Base-by-base conservation (phyloP, 306 rosid genomes). In the Carpinus fangiana region DNA sequence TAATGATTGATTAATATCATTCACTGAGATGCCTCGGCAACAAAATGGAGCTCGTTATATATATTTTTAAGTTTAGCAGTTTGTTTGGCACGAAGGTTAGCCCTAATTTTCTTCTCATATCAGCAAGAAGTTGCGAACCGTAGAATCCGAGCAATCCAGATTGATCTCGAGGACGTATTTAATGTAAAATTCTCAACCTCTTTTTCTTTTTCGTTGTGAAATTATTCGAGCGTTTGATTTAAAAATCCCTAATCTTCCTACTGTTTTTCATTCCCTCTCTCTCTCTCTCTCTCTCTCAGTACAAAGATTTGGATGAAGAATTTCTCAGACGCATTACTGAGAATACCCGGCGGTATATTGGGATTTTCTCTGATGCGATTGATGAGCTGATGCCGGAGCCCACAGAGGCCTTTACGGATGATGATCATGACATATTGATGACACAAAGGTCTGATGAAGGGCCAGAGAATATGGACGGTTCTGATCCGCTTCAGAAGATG, bases 121-220 rank as follows among this genome's bases (percentile, higher is more conserved):
- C 93, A 96, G 98, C 98, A 96, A 90, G 87, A 96, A 31, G 91
- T 96, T 57, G 97, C 98, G 0, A 96, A 96, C 68, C 99, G 93
- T 65, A 96, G 88, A 84, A 72, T 83, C 43, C 86, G 90, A 21
- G 87, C 98, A 20, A 73, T 95, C 45, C 83, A 91, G 79, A 93
- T 96, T 79, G 94, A 96, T 75, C 92, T 96, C 1, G 96, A 90
- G 79, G 98, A 96, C 81, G 78, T 93, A 53, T 75, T 86, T 50
- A 87, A 87, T 64, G 99, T 96, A 84, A 75, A 83, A 46, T 1
- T 74, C 66, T 50, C n/a, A 36, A 46, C 36, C 26, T 62, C 11
- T 57, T 72, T 56, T 1, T 12, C 5, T 14, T 23, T 7, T 38
- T 68, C 46, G 7, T 13, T 12, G 23, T 41, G 5, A 18, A 8